These are phyloP conservation scores for Fusarium proliferatum DNA, from an alignment of 2,329 filamentous ascomycete species.

Conservation along the genomic window DNA sequence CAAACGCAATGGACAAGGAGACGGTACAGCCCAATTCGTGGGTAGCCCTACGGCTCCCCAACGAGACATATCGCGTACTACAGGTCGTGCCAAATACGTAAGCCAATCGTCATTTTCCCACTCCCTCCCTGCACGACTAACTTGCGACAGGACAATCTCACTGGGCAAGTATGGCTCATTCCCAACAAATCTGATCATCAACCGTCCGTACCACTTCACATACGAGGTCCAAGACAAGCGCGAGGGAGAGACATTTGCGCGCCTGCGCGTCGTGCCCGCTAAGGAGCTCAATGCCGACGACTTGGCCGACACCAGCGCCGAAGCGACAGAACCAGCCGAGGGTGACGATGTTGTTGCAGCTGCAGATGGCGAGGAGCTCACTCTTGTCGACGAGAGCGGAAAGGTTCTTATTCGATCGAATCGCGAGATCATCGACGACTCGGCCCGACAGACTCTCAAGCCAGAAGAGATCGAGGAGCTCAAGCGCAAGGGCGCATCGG, in stretches of 20 bases:
- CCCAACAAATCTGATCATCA: constrained; percentile 86
- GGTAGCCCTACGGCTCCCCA: constrained; percentile 69
- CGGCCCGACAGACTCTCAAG: constrained; percentile 79
- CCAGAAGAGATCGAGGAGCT: constrained; percentile 80
- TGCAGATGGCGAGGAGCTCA: constrained; percentile 55
- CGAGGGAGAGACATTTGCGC: constrained; percentile 71
- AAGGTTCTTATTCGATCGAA: constrained; percentile 65
- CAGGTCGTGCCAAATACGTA: constrained; percentile 72
- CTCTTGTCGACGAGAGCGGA: constrained; percentile 57
- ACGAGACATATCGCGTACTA: constrained; percentile 66
- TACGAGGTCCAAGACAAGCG: constrained; percentile 85
- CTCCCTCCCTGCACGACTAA: constrained; percentile 35
- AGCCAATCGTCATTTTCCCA: constrained; percentile 23
- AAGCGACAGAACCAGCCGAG: constrained; percentile 55
- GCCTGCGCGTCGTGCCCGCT: constrained; percentile 81
- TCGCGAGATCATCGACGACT: constrained; percentile 69
- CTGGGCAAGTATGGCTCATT: constrained; percentile 95
- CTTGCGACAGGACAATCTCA: constrained; percentile 75
- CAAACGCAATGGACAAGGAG: constrained; percentile 47
- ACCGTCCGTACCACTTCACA: constrained; percentile 90
- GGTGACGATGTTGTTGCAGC: constrained; percentile 56
- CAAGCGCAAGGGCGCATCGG: constrained; percentile 77
- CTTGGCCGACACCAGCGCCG: constrained; percentile 59
- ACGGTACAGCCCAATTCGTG: constrained; percentile 66
- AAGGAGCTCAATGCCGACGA: constrained; percentile 87